These are phyloP conservation scores for Colletotrichum tabaci DNA, from an alignment of 2,329 filamentous ascomycete species.

Conservation along the genomic window DNA sequence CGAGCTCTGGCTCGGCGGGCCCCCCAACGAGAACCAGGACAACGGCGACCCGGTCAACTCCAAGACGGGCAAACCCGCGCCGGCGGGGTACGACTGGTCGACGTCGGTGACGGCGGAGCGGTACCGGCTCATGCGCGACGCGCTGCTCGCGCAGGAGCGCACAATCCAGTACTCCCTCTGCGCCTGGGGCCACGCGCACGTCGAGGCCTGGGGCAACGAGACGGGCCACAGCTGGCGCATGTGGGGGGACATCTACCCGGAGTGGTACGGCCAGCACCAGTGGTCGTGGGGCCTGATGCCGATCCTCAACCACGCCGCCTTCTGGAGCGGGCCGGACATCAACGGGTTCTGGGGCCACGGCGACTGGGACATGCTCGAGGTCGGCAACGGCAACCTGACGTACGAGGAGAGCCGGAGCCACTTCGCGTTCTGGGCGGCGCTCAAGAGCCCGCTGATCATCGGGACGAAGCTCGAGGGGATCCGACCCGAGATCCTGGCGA, in stretches of 20 bases:
- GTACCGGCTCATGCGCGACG: conserved; percentile 67
- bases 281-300: conserved; percentile 48
- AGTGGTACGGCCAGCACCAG: conserved; percentile 51
- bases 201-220: conserved; percentile 64
- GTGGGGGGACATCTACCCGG: conserved; percentile 58
- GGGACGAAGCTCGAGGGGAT: conserved; percentile 59
- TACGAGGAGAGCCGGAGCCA: conserved; percentile 62
- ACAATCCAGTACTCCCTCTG: conserved; percentile 68
- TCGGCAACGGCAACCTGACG: conserved; percentile 65
- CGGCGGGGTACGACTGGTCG: conserved; percentile 65
- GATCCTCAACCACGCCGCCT: conserved; percentile 66
- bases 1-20: conserved; percentile 48
- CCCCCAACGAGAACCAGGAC: conserved; percentile 48
- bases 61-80: conserved; percentile 54
- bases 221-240: conserved; percentile 65
- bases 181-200: conserved; percentile 66
- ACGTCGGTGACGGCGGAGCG: conserved; percentile 62
- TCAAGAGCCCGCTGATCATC: conserved; percentile 67
- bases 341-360: conserved; percentile 65
- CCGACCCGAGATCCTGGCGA: conserved; percentile 52
- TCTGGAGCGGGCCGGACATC: conserved; percentile 54
- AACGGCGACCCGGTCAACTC: conserved; percentile 47
- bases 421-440: conserved; percentile 66
- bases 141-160: conserved; percentile 59
- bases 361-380: conserved; percentile 66